Conservation (phyloP, 2,329 filamentous ascomycete genomes). For the Bipolaris cookei region DNA sequence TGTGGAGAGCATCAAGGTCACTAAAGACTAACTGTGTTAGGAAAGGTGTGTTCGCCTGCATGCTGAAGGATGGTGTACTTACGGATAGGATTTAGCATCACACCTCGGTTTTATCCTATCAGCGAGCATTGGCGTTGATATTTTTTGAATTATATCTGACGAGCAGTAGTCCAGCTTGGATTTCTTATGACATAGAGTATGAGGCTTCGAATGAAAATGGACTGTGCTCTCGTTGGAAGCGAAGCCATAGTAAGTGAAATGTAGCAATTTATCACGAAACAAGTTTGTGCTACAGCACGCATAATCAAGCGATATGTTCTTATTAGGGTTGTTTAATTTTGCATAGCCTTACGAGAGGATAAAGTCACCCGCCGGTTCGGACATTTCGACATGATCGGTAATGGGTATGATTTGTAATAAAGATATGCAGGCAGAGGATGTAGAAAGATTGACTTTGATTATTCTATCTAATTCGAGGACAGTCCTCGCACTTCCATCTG, state of each 20-base stretch:
- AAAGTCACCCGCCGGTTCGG: background rate
- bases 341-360: background rate
- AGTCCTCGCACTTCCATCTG: too few relatives aligned
- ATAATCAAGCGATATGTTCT: too few relatives aligned
- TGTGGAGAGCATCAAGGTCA: background rate
- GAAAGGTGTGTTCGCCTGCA: conserved; percentile 13
- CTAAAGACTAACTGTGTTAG: conserved; percentile 10
- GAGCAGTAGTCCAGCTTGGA: background rate
- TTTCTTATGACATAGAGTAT: background rate
- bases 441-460: background rate
- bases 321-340: background rate
- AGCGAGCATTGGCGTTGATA: background rate
- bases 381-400: background rate
- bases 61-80: background rate
- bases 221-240: too few relatives aligned
- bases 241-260: too few relatives aligned
- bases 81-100: background rate
- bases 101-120: background rate
- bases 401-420: background rate
- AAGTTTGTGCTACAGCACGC: too few relatives aligned
- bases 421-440: background rate
- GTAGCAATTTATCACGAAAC: too few relatives aligned
- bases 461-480: too few relatives aligned
- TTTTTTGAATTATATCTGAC: background rate
- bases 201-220: too few relatives aligned